Evolutionary conservation across 306 rosid species (phyloP).

Genomic region (Castanea crenata): DNA sequence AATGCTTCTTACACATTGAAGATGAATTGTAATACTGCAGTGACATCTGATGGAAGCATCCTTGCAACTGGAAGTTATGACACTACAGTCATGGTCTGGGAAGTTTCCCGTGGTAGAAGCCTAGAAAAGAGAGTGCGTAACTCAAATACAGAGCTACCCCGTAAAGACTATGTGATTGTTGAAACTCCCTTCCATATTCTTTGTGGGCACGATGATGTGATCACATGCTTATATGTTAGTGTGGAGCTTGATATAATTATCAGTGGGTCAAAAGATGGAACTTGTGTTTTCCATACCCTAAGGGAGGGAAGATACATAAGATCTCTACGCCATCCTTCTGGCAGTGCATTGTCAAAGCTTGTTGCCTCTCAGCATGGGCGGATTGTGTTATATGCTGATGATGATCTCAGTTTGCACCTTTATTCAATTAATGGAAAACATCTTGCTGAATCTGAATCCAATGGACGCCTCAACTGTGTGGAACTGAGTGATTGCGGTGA

Average conservation of each 20-base stretch:
- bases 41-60: conserved; percentile 92
- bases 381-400: conserved; percentile 86
- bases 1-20: conserved; percentile 22
- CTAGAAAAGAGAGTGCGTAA: conserved; percentile 70
- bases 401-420: conserved; percentile 89
- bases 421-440: conserved; percentile 94
- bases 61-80: conserved; percentile 99
- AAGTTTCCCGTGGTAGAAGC: conserved; percentile 71
- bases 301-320: conserved; percentile 91
- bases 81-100: conserved; percentile 98
- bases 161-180: conserved; percentile 71
- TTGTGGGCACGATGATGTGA: conserved; percentile 92
- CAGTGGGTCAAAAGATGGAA: conserved; percentile 98
- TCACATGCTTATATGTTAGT: conserved; percentile 82
- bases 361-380: conserved; percentile 80
- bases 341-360: conserved; percentile 86
- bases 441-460: conserved; percentile 89
- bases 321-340: conserved; percentile 81
- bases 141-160: conserved; percentile 67
- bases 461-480: conserved; percentile 85
- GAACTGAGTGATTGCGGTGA: conserved; percentile 85
- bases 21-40: conserved; percentile 51
- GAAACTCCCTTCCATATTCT: conserved; percentile 96
- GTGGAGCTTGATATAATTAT: conserved; percentile 92
- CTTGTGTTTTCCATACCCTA: conserved; percentile 89